phyloP scores from a whole-genome alignment of 257 asterid genomes.

The Lantana camara region DNA sequence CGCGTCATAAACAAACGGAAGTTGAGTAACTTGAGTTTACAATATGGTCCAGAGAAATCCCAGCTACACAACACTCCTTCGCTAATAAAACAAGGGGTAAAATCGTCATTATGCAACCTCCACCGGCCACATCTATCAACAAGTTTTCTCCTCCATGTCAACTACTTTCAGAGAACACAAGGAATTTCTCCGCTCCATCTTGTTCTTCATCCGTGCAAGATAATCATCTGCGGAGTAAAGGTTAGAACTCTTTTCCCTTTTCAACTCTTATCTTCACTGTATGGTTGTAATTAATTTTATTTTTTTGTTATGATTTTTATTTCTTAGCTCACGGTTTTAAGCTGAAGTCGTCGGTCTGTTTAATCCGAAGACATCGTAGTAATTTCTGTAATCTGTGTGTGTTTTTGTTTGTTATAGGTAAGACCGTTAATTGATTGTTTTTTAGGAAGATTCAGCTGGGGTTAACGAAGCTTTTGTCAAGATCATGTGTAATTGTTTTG shows the following conservation, averaged over 20 bases:
- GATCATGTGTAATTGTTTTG: constrained; percentile 21
- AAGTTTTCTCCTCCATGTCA: constrained; percentile 18
- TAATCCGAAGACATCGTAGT: background rate
- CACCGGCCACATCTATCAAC: constrained; percentile 31
- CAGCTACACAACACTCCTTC: constrained; percentile 9
- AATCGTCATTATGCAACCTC: constrained; percentile 21
- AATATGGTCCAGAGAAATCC: constrained; percentile 21
- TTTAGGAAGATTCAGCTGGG: background rate
- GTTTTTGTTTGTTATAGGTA: background rate
- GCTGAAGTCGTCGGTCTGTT: constrained; percentile 6
- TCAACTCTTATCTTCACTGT: background rate
- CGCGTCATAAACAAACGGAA: background rate
- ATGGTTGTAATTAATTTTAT: background rate
- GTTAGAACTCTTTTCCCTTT: constrained; percentile 13
- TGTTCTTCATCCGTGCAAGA: constrained; percentile 14
- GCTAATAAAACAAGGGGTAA: constrained; percentile 28
- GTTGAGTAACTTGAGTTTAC: no score
- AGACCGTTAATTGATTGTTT: background rate
- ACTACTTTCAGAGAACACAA: constrained; percentile 23
- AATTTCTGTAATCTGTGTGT: no score
- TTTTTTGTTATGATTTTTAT: background rate
- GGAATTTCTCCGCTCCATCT: constrained; percentile 26
- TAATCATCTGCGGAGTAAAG: constrained; percentile 25
- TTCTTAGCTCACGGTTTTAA: background rate
- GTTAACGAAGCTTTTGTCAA: background rate